These are phyloP conservation scores for Leccinum aurantiacum DNA, from an alignment of 768 basidiomycete species.

Conservation along the genomic window DNA sequence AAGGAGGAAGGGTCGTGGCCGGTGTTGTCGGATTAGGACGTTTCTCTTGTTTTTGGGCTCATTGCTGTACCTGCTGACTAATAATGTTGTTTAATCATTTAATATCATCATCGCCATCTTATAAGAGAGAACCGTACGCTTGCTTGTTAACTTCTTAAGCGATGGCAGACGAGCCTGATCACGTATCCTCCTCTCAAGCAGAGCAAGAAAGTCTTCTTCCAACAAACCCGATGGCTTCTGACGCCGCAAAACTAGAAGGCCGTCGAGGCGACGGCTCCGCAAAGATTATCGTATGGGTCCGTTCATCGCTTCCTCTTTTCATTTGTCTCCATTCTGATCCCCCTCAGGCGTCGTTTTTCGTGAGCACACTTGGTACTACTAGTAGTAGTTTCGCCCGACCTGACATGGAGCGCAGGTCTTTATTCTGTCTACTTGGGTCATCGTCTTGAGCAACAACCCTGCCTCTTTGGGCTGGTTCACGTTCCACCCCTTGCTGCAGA, in stretches of 20 bases:
- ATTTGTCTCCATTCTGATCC: not conserved
- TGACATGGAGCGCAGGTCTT: conserved; percentile 36
- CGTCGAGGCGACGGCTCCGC: conserved; percentile 41
- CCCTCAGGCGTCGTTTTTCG: conserved; percentile 16
- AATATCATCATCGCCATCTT: not conserved
- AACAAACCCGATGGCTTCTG: conserved; percentile 23
- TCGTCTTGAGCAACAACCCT: conserved; percentile 48
- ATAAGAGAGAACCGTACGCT: not conserved
- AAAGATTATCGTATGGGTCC: conserved; percentile 36
- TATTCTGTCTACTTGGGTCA: conserved; percentile 43
- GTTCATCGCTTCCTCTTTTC: conserved; percentile 13
- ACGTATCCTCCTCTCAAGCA: not conserved
- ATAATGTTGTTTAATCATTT: conserved; percentile 26
- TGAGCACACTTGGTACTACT: conserved; percentile 18
- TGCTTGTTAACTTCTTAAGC: not conserved
- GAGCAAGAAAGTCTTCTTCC: not conserved
- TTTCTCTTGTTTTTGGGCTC: conserved; percentile 16
- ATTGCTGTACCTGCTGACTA: conserved; percentile 30
- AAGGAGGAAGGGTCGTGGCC: conserved; percentile 60
- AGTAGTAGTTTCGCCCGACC: not conserved
- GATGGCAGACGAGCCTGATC: conserved; percentile 4
- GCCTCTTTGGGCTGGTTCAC: conserved; percentile 57
- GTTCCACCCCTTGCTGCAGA: conserved; percentile 65
- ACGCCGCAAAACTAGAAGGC: conserved; percentile 36
- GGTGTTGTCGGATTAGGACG: conserved; percentile 11